Percentiles rank a stretch among this genome's conserved stretches.
phyloP scores from a whole-genome alignment of 148 eudicot species.

The Hydrangea macrophylla region DNA sequence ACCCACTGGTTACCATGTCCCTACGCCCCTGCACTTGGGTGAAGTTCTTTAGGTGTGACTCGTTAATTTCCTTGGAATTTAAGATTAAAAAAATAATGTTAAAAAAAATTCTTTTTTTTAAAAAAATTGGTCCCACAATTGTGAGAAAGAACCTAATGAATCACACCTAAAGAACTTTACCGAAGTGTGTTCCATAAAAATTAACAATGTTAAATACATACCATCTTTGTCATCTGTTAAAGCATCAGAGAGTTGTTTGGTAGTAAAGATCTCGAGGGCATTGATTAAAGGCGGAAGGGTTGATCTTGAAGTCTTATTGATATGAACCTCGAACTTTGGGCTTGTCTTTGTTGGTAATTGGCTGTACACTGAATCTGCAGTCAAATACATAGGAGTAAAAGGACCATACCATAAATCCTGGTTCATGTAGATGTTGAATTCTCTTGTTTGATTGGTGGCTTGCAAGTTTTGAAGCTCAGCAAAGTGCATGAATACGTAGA shows the following conservation, averaged over 20 bases:
- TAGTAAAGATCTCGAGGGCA: slow-evolving; percentile 20
- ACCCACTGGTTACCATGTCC: too few relatives aligned
- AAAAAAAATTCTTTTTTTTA: too few relatives aligned
- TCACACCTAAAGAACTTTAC: too few relatives aligned
- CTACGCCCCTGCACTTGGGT: too few relatives aligned
- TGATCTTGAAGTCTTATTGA: slow-evolving; percentile 14
- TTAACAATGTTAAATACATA: background rate
- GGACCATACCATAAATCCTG: background rate
- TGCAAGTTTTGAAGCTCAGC: slow-evolving; percentile 39
- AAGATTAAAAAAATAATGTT: too few relatives aligned
- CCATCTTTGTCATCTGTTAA: slow-evolving; percentile 15
- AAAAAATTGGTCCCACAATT: too few relatives aligned
- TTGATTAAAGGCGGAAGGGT: slow-evolving; percentile 34
- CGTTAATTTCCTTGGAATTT: too few relatives aligned
- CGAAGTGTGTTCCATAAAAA: too few relatives aligned
- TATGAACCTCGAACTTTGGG: background rate
- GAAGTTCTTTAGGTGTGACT: too few relatives aligned
- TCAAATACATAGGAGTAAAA: slow-evolving; percentile 11
- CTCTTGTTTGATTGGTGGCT: slow-evolving; percentile 21
- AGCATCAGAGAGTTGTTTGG: slow-evolving; percentile 7
- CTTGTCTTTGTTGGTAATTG: background rate
- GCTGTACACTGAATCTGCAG: slow-evolving; percentile 2
- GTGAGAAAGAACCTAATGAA: too few relatives aligned
- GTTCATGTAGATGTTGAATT: slow-evolving; percentile 29
- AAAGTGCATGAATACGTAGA: slow-evolving; percentile 31